Evolutionary conservation across 306 rosid genomes (phyloP), one percentile per base, ranked within the genome.

Genomic region (Quercus suber): DNA sequence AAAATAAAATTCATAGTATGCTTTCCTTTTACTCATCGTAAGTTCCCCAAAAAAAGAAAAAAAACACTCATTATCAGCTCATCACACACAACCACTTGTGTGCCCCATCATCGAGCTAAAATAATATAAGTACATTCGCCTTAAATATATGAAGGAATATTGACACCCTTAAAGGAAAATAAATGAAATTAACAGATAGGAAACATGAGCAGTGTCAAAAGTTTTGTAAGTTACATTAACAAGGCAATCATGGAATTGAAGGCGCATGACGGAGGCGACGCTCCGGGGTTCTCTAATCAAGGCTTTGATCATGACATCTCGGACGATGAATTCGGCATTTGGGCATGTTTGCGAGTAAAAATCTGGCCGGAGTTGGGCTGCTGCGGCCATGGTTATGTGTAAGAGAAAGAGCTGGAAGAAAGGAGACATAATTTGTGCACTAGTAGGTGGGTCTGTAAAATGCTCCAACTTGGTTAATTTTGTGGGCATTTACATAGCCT

Each of bases 211-310:
- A 27, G 69, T 17, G 28, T 64, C 6, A 9, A n/a, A 5, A 31
- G 20, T 37, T 28, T 6, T 31, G 45, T 0, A 5, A 67, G 83
- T 58, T 77, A 93, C 97, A 69, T 87, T 87, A 23, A 95, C 97
- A 23, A 95, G 85, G 91, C 99, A 95, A 56, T 92, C 99, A 37
- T 95, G 96, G 71, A 91, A 95, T 57, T 95, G 96, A 73, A 95
- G 82, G 21, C 97, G 89, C 99, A 95, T 92, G 35, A 95, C 96
- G 1, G 98, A 95, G 76, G 99, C 99, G 27, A 89, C 84, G 27
- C 98, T 90, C 23, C 97, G 82, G 3, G 97, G 87, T 75, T 92
- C 98, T 77, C 86, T 75, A 17, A 79, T 4, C 19, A 89, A 71
- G 19, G 97, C 92, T 37, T 75, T 91, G 19, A 77, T 81, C 97